These are phyloP conservation scores for Penicillium cinerascens DNA, from an alignment of 495 filamentous ascomycete genomes.

Conservation along the genomic window DNA sequence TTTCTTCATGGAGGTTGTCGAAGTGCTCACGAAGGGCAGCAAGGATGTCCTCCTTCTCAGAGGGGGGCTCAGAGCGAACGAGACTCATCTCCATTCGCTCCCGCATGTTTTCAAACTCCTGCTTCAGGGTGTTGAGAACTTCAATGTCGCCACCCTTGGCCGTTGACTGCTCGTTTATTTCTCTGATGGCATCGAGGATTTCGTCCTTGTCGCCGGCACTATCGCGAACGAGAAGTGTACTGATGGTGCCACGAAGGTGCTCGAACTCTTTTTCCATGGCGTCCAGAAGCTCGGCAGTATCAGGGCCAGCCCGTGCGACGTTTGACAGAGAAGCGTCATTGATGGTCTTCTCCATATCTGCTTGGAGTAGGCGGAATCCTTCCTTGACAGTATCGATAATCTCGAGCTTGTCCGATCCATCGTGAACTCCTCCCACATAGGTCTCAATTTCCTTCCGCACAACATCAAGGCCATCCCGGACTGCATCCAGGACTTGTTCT, in stretches of 20 bases:
- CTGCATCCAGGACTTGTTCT: conserved; percentile 76
- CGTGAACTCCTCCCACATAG: conserved; percentile 68
- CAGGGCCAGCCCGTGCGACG: conserved; percentile 36
- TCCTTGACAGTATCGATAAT: conserved; percentile 70
- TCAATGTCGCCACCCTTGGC: conserved; percentile 12
- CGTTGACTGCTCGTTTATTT: conserved; percentile 36
- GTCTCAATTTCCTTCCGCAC: conserved; percentile 75
- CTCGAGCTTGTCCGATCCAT: conserved; percentile 68
- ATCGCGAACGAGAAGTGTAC: conserved; percentile 61
- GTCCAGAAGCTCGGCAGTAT: conserved; percentile 56
- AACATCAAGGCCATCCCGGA: conserved; percentile 79
- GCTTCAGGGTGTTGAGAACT: conserved; percentile 52
- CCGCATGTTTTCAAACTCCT: conserved; percentile 73
- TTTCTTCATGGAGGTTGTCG: conserved; percentile 63
- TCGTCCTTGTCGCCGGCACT: conserved; percentile 55
- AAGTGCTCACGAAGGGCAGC: conserved; percentile 69
- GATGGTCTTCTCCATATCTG: conserved; percentile 65
- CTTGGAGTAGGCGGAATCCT: conserved; percentile 68
- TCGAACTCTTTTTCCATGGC: conserved; percentile 70
- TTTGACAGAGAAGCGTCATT: conserved; percentile 38
- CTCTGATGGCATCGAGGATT: conserved; percentile 59
- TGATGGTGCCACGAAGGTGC: conserved; percentile 67
- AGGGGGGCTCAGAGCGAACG: conserved; percentile 27
- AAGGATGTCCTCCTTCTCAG: conserved; percentile 53
- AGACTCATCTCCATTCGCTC: conserved; percentile 50